Percentiles rank a stretch among this genome's conserved stretches.
phyloP scores from a whole-genome alignment of 2,329 filamentous ascomycete genomes.

The Fusarium kyushuense region DNA sequence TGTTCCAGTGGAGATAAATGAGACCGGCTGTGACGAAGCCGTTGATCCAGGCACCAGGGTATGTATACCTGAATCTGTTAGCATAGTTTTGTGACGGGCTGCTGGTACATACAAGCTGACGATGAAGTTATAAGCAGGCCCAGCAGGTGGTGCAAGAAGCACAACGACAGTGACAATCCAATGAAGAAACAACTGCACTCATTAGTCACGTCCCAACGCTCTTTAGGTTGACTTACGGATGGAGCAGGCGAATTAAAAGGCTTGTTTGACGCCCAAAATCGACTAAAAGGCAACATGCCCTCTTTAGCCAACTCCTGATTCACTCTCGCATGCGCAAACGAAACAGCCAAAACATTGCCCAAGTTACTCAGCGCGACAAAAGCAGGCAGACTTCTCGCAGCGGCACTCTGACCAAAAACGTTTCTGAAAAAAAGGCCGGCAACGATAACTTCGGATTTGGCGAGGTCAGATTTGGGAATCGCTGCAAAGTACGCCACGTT shows the following conservation, averaged over 20 bases:
- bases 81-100: rapidly evolving
- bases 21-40: conserved; percentile 63
- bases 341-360: conserved; percentile 72
- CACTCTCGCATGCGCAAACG: conserved; percentile 68
- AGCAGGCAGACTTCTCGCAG: conserved; percentile 60
- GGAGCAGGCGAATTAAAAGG: conserved; percentile 75
- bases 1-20: conserved; percentile 63
- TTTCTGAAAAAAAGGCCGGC: conserved; percentile 72
- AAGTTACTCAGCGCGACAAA: conserved; percentile 72
- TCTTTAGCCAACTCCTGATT: conserved; percentile 78
- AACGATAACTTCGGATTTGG: conserved; percentile 69
- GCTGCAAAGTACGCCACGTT: conserved; percentile 76
- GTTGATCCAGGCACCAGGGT: conserved; percentile 67
- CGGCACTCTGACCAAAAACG: conserved; percentile 69
- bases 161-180: conserved; percentile 74
- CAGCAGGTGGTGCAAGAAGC: conserved; percentile 74
- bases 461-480: conserved; percentile 68
- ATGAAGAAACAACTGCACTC: conserved; percentile 67
- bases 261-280: conserved; percentile 76
- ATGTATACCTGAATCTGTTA: conserved; percentile 56
- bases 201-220: conserved; percentile 4
- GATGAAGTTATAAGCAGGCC: conserved; percentile 76
- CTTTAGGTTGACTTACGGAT: conserved; percentile 51
- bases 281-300: conserved; percentile 73
- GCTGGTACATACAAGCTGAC: conserved; percentile 59